Base-by-base conservation (phyloP, 163 green algal genomes). In the Trebouxia gelatinosa region DNA sequence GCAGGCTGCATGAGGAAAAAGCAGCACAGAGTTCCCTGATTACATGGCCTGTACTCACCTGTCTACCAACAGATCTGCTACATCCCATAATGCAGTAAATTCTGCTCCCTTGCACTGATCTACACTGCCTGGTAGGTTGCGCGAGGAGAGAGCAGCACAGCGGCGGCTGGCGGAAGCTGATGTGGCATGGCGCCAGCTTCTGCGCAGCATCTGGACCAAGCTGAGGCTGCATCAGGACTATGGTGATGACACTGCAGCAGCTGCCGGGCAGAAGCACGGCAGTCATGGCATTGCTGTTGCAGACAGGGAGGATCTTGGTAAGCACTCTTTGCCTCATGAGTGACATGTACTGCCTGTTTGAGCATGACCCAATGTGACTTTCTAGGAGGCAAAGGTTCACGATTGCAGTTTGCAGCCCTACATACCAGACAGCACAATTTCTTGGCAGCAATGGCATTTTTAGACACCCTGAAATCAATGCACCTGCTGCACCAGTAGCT, bases 181-280 rank as follows among this genome's bases (percentile, higher is more conserved):
- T 11, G 71, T 32, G 7, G 79, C 57, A 0, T 90, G 87, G 87
- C 61, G 64, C 58, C 46, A 46, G 61, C 74, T 90, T 54, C 54
- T 89, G 76, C 78, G 79, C 0, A 78, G 77, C 5, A 26, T 85
- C 71, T 67, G 85, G 46, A 54, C 82, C 7, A 58, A 79, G 0
- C 35, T 85, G 35, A 70, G 80, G 43, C 31, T 91, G 67, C 71
- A 85, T 61, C 23, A 77, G 37, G 71, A 71, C 6, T 89, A 90
- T n/a, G 84, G 62, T 16, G 31, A 68, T 13, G 78, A 32, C 3
- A 50, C 38, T 0, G 66, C 51, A 29, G 46, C 70, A 3, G 28
- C 46, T 61, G 46, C 35, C 2, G 70, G 40, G 0, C 46, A 46
- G 19, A 11, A 62, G 11, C 46, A 34, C 48, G 17, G 13, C 9